Conservation (phyloP, 768 basidiomycete species). For the Lentinula raphanica region DNA sequence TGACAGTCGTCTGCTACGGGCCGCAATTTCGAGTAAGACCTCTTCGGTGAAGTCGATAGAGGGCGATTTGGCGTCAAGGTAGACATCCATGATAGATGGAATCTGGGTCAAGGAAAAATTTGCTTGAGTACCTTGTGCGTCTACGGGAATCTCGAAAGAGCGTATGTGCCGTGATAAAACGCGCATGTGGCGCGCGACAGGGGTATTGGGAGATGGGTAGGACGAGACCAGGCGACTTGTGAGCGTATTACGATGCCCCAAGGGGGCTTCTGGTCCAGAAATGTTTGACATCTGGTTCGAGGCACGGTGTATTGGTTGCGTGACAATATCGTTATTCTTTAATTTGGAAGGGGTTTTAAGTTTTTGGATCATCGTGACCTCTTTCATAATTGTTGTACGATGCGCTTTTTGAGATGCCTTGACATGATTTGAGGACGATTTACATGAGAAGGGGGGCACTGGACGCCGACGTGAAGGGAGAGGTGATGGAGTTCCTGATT, state of each 20-base stretch:
- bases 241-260: neutral
- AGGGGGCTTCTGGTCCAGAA: neutral
- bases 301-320: neutral
- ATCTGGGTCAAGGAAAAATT: constrained; percentile 13
- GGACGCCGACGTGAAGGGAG: neutral
- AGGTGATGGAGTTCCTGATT: neutral
- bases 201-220: neutral
- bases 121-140: neutral
- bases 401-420: neutral
- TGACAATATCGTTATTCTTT: neutral
- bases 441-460: neutral
- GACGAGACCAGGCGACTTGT: neutral
- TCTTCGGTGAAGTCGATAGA: constrained; percentile 24
- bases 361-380: neutral
- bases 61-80: constrained; percentile 36
- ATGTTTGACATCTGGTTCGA: neutral
- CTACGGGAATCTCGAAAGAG: neutral
- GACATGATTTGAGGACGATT: neutral
- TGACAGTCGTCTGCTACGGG: constrained; percentile 9
- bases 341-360: neutral
- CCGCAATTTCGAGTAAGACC: constrained; percentile 23
- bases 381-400: neutral
- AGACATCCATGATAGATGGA: constrained; percentile 41
- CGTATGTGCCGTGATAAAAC: neutral
- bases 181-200: neutral